Evolutionary conservation across 2,329 filamentous ascomycete genomes (phyloP).

Genomic region (Sporothrix schenckii): DNA sequence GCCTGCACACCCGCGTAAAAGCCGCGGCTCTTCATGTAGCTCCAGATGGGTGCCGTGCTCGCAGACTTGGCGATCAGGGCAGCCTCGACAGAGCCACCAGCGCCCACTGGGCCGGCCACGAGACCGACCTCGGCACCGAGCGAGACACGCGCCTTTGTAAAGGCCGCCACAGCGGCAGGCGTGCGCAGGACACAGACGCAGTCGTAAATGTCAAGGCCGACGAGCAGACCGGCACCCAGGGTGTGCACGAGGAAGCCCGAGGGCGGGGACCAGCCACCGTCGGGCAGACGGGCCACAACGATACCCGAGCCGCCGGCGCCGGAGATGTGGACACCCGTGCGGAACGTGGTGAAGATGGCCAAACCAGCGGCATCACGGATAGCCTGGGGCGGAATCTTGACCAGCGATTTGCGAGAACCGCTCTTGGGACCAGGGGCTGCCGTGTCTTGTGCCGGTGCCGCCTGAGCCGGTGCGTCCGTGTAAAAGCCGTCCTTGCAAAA

Average conservation of each 20-base stretch:
- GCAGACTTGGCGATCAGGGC: slow-evolving; percentile 52
- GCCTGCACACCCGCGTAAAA: slow-evolving; percentile 72
- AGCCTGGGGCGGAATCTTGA: slow-evolving; percentile 48
- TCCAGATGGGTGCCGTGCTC: slow-evolving; percentile 51
- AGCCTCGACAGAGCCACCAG: slow-evolving; percentile 72
- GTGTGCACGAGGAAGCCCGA: slow-evolving; percentile 73
- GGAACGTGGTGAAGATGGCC: slow-evolving; percentile 70
- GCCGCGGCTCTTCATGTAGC: slow-evolving; percentile 71
- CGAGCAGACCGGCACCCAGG: slow-evolving; percentile 68
- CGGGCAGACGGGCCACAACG: slow-evolving; percentile 57
- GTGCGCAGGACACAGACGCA: slow-evolving; percentile 75
- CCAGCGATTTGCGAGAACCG: slow-evolving; percentile 43
- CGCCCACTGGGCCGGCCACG: slow-evolving; percentile 68
- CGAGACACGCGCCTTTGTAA: slow-evolving; percentile 70
- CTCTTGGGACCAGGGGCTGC: slow-evolving; percentile 34
- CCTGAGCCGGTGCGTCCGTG: slow-evolving; percentile 34
- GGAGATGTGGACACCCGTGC: slow-evolving; percentile 59
- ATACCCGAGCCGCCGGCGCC: slow-evolving; percentile 64
- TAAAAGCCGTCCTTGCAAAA: slow-evolving; percentile 60
- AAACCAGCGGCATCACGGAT: slow-evolving; percentile 64
- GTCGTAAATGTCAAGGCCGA: slow-evolving; percentile 75
- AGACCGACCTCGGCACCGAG: slow-evolving; percentile 78
- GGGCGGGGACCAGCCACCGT: slow-evolving; percentile 71
- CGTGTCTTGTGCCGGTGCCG: slow-evolving; percentile 3
- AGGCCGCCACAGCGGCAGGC: slow-evolving; percentile 66